phyloP scores from a whole-genome alignment of 805 yeast genomes.

The Groenewaldozyma tartarivorans region DNA sequence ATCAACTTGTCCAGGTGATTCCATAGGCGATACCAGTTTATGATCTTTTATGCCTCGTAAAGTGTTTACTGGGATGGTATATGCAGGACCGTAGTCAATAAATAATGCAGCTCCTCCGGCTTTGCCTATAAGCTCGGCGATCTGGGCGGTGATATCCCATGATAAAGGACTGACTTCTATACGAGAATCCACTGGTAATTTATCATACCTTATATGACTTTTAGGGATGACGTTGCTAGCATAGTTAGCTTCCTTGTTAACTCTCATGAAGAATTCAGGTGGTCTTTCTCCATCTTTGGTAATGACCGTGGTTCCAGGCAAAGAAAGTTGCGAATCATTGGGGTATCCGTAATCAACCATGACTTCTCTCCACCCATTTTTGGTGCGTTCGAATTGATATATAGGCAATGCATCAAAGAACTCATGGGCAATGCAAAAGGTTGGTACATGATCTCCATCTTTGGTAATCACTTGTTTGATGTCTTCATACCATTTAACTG shows the following conservation, averaged over 20 bases:
- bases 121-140: conserved; percentile 35
- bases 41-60: conserved; percentile 68
- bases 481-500: conserved; percentile 31
- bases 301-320: conserved; percentile 20
- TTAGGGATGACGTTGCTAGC: conserved; percentile 46
- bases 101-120: conserved; percentile 56
- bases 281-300: conserved; percentile 6
- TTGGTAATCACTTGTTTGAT: conserved; percentile 24
- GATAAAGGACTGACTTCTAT: conserved; percentile 73
- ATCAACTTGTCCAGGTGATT: conserved; percentile 72
- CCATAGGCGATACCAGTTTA: conserved; percentile 64
- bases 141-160: conserved; percentile 44
- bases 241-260: conserved; percentile 52
- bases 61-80: conserved; percentile 57
- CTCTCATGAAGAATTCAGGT: conserved; percentile 43
- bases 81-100: conserved; percentile 67
- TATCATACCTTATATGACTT: conserved; percentile 39
- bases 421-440: conserved; percentile 72
- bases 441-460: conserved; percentile 30
- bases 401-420: conserved; percentile 83
- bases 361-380: conserved; percentile 70
- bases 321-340: conserved; percentile 11
- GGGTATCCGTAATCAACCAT: conserved; percentile 46
- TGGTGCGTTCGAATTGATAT: conserved; percentile 48
- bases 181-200: conserved; percentile 46